These are phyloP conservation scores for Xerocomus cyaneibrunnescens DNA, from an alignment of 1,284 basidiomycete species.

Conservation along the genomic window DNA sequence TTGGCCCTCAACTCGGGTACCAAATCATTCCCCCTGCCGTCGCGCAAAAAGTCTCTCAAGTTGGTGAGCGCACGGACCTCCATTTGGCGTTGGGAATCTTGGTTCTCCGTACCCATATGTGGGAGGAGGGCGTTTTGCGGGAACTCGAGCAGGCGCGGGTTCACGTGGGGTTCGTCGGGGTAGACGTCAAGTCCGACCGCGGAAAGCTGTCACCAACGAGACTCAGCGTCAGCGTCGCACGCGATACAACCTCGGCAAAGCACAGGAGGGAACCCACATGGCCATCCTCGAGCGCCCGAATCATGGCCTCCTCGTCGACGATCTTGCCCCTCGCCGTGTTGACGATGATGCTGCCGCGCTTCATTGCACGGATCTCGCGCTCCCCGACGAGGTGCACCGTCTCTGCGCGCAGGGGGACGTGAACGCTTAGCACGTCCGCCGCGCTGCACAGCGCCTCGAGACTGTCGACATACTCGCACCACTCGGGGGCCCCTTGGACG, in stretches of 20 bases:
- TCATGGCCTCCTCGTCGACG: constrained; percentile 84
- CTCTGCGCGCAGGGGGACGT: constrained; percentile 68
- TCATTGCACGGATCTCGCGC: constrained; percentile 76
- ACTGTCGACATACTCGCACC: constrained; percentile 72
- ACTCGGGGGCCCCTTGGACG: constrained; percentile 56
- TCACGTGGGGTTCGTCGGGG: constrained; percentile 85
- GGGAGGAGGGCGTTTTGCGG: constrained; percentile 82
- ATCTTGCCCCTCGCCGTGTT: constrained; percentile 92
- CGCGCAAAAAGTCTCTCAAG: constrained; percentile 62
- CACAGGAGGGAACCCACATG: constrained; percentile 58
- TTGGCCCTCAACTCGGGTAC: constrained; percentile 56
- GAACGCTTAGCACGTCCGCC: constrained; percentile 79
- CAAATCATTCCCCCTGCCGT: constrained; percentile 63
- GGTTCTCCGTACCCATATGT: constrained; percentile 88
- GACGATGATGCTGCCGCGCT: constrained; percentile 77
- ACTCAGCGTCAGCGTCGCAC: too few relatives aligned
- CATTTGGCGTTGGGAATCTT: constrained; percentile 81
- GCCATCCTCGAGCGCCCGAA: constrained; percentile 82
- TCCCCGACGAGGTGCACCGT: constrained; percentile 80
- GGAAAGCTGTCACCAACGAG: constrained; percentile 54
- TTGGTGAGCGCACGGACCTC: constrained; percentile 76
- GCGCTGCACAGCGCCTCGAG: constrained; percentile 72
- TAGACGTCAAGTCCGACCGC: constrained; percentile 89
- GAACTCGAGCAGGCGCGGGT: constrained; percentile 77
- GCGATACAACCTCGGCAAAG: too few relatives aligned